Conservation (phyloP, 2,329 filamentous ascomycete species). For the Scedosporium apiospermum region DNA sequence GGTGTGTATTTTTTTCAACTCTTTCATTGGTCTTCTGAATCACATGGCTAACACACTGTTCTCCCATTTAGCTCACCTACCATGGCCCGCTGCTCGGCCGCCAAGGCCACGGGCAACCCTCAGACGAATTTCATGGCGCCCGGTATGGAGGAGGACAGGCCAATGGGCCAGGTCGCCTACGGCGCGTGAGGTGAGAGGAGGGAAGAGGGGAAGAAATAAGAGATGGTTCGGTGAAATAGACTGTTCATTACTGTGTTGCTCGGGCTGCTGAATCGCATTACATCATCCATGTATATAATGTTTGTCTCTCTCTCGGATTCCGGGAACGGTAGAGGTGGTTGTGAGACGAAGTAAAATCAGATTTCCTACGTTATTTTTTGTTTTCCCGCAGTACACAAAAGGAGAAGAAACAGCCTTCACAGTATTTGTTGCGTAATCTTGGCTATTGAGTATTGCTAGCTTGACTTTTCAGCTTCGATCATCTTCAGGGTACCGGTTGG, state of each 20-base stretch:
- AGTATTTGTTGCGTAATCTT: background rate
- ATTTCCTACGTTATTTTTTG: background rate
- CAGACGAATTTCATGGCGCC: constrained; percentile 72
- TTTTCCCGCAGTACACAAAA: background rate
- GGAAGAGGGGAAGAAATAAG: background rate
- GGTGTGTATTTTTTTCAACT: constrained; percentile 45
- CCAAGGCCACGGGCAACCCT: constrained; percentile 74
- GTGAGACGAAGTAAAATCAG: background rate
- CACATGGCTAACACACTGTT: background rate
- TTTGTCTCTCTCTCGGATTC: constrained; percentile 5
- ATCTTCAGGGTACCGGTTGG: constrained; percentile 36
- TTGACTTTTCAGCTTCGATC: constrained; percentile 31
- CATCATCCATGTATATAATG: constrained; percentile 4
- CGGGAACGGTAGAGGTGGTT: constrained; percentile 2
- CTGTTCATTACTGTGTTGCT: constrained; percentile 4
- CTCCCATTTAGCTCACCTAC: constrained; percentile 70
- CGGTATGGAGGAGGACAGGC: constrained; percentile 54
- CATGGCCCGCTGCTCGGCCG: constrained; percentile 94
- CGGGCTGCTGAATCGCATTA: background rate
- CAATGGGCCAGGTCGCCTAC: constrained; percentile 52
- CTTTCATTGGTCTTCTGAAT: background rate
- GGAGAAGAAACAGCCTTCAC: background rate
- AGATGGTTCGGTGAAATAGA: background rate
- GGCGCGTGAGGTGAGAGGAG: constrained; percentile 31
- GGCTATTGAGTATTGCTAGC: background rate